Conservation (phyloP, 306 rosid species). For the Dalbergia oliveri region DNA sequence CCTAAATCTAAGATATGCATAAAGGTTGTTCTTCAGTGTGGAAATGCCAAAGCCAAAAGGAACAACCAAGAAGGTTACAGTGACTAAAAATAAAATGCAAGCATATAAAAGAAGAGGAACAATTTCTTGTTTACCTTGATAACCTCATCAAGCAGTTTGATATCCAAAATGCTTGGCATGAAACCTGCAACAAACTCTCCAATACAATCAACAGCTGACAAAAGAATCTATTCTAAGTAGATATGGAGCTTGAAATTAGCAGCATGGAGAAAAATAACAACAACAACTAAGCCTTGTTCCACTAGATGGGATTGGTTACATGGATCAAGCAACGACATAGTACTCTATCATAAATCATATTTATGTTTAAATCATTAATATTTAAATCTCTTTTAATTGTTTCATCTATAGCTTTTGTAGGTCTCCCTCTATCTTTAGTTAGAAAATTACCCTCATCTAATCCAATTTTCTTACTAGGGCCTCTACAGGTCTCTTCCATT, state of each 20-base stretch:
- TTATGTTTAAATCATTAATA: too few relatives aligned
- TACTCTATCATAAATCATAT: too few relatives aligned
- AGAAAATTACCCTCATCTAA: too few relatives aligned
- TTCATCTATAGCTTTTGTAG: too few relatives aligned
- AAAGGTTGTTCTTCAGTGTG: conserved; percentile 7
- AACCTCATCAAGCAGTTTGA: conserved; percentile 90
- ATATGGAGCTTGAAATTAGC: conserved; percentile 35
- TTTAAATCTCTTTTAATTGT: too few relatives aligned
- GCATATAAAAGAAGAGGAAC: conserved; percentile 27
- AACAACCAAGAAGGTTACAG: conserved; percentile 4
- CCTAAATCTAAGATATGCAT: conserved; percentile 27
- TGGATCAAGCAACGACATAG: too few relatives aligned
- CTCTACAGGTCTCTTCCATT: too few relatives aligned
- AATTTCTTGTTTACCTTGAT: conserved; percentile 71
- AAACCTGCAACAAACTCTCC: conserved; percentile 67
- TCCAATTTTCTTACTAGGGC: too few relatives aligned
- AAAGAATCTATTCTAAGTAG: conserved; percentile 33
- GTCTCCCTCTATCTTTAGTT: too few relatives aligned
- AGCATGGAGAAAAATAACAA: background rate
- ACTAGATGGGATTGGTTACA: too few relatives aligned
- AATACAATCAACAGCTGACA: conserved; percentile 32
- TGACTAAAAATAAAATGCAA: conserved; percentile 19
- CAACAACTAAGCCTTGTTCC: too few relatives aligned
- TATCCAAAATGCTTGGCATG: conserved; percentile 83
- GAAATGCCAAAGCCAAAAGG: conserved; percentile 42